Base-by-base conservation (phyloP, 2,329 filamentous ascomycete genomes). In the Colletotrichum caudatum region DNA sequence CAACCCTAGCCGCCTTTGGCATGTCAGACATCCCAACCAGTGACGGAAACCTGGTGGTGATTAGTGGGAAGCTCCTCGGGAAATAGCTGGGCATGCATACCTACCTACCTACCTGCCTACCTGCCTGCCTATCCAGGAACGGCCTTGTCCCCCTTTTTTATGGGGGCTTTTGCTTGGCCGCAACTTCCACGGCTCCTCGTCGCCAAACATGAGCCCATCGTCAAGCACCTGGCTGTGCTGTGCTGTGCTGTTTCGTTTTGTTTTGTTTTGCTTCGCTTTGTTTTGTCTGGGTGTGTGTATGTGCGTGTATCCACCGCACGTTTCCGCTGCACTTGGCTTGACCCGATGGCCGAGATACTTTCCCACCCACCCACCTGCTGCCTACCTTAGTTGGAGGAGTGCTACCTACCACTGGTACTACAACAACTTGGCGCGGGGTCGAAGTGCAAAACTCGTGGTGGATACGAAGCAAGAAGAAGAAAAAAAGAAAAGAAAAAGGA, bases 371-470 rank as follows among this genome's bases (percentile, higher is more conserved):
- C 20, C 23, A 39, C 37, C 37, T 39, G 9, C 35, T 37, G 12
- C 37, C 37, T 11, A 12, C 11, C 9, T 12, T 14, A 11, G 29
- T 48, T 65, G 37, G 56, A n/a, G 56, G 51, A 46, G 46, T 18
- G 33, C 44, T 7, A 14, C 29, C 33, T n/a, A 20, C 29, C 20
- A 12, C 14, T 20, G 18, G 8, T n/a, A 11, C 29, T 33, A 37
- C 53, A 35, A 14, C 39, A 50, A 62, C 46, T 70, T 61, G 67
- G 63, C 33, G 63, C 63, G 50, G 44, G 63, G 39, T 58, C 18
- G 54, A 35, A 57, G 48, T 64, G 66, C 46, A 51, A 44, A 54
- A n/a, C n/a, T 35, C 59, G 29, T 50, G 59, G 59, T 51, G 29
- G 29, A 29, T 29, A 29, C 29, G 29, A 29, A 29, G 29, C 29